Evolutionary conservation across 768 basidiomycete genomes (phyloP).

Genomic region (Tubosaeta brunneosetosa): DNA sequence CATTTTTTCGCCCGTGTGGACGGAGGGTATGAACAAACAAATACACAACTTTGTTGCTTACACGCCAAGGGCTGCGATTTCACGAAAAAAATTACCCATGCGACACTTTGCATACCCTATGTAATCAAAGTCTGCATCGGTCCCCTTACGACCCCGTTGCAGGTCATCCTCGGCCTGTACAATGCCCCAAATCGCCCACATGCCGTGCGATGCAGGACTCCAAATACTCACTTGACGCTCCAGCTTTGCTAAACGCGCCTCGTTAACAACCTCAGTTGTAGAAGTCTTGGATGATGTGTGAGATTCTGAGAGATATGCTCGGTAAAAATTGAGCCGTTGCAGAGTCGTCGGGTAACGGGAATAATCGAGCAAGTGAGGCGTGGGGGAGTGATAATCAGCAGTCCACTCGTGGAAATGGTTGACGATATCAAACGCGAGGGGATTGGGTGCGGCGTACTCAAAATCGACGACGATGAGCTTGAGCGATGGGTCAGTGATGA

Average conservation of each 20-base stretch:
- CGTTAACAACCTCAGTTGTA: constrained; percentile 26
- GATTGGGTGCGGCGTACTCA: constrained; percentile 92
- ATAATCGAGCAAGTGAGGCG: constrained; percentile 61
- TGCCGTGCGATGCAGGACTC: constrained; percentile 86
- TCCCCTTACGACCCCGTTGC: constrained; percentile 41
- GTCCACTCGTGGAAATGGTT: constrained; percentile 99
- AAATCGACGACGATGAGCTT: constrained; percentile 96
- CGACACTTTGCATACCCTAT: constrained; percentile 72
- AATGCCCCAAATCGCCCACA: constrained; percentile 95
- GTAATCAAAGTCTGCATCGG: constrained; percentile 84
- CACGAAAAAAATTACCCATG: constrained; percentile 58
- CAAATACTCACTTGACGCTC: constrained; percentile 81
- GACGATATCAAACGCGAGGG: constrained; percentile 91
- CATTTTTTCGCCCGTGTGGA: constrained; percentile 25
- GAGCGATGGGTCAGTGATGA: constrained; percentile 11
- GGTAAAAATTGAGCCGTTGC: constrained; percentile 81
- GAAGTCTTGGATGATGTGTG: constrained; percentile 24
- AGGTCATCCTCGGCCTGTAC: constrained; percentile 82
- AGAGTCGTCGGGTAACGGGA: constrained; percentile 65
- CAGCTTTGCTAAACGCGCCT: constrained; percentile 50
- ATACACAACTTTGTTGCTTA: constrained; percentile 3
- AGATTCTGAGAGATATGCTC: constrained; percentile 67
- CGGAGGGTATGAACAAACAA: not conserved
- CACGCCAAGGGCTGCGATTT: constrained; percentile 44
- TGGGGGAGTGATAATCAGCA: constrained; percentile 73